These are phyloP conservation scores for Gynandropsis gynandra DNA, from an alignment of 345 rosid species.

Conservation along the genomic window DNA sequence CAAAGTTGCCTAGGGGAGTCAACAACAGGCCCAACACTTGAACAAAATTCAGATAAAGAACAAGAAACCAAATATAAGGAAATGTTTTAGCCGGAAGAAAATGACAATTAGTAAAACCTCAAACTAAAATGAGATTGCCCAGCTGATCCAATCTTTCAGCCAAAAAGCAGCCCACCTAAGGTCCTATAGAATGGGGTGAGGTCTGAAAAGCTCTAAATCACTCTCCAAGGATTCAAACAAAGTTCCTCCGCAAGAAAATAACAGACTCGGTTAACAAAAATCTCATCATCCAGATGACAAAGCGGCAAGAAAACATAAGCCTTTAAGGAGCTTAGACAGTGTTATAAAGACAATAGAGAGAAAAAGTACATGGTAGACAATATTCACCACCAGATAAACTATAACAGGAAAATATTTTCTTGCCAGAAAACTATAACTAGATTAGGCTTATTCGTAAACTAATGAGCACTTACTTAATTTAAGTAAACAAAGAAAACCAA, in stretches of 20 bases:
- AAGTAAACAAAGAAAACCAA: conserved; percentile 5
- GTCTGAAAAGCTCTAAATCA: not conserved
- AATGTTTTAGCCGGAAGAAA: no score
- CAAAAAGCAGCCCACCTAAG: no score
- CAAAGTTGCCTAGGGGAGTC: conserved; percentile 20
- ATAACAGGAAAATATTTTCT: conserved; percentile 4
- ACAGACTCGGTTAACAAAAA: conserved; percentile 4
- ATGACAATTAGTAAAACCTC: no score
- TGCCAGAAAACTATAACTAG: conserved; percentile 12
- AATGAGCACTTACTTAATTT: conserved; percentile 15
- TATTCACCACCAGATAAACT: conserved; percentile 11
- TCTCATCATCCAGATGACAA: conserved; percentile 7
- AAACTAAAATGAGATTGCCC: no score
- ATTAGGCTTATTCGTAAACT: conserved; percentile 2
- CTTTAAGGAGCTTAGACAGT: conserved; percentile 8
- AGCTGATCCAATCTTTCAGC: no score
- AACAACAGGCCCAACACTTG: conserved; percentile 25
- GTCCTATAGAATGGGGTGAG: not conserved
- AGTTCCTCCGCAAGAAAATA: conserved; percentile 3
- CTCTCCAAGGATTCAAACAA: conserved; percentile 19
- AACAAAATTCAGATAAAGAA: conserved; percentile 11
- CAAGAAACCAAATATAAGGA: conserved; percentile 13
- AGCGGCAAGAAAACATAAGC: conserved; percentile 6
- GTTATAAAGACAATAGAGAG: conserved; percentile 3
- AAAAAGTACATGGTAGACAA: conserved; percentile 1